These are phyloP conservation scores for Pleurotus sapidus DNA, from an alignment of 768 basidiomycete genomes.

Conservation along the genomic window DNA sequence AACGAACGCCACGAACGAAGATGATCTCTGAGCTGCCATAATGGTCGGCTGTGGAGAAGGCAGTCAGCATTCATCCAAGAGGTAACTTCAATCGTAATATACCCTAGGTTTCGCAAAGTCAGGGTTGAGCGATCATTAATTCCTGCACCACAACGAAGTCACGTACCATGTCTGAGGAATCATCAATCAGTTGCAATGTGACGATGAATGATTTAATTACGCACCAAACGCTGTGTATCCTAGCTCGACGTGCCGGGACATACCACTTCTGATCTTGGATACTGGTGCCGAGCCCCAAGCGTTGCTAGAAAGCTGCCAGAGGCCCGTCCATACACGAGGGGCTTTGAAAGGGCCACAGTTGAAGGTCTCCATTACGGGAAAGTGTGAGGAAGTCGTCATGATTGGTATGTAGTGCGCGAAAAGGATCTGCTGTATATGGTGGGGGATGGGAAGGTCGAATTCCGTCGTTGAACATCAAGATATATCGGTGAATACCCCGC, in stretches of 20 bases:
- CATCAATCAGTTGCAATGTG: conserved; percentile 6
- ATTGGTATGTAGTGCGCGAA: not conserved
- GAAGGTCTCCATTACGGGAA: conserved; percentile 38
- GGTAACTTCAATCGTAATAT: conserved; percentile 9
- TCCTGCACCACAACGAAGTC: not conserved
- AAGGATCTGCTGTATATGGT: not conserved
- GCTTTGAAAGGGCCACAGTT: conserved; percentile 52
- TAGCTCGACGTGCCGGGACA: conserved; percentile 58
- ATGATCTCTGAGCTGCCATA: conserved; percentile 83
- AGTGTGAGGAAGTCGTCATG: not conserved
- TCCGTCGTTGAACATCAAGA: not conserved
- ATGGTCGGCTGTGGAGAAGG: conserved; percentile 63
- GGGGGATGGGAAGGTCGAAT: not conserved
- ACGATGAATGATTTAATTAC: conserved; percentile 7
- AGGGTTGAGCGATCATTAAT: not conserved
- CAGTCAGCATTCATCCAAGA: not conserved
- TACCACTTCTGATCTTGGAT: conserved; percentile 60
- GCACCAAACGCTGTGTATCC: conserved; percentile 68
- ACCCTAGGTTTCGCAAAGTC: conserved; percentile 23
- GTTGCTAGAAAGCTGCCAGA: conserved; percentile 86
- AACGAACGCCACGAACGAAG: conserved; percentile 48
- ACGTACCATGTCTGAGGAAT: conserved; percentile 35
- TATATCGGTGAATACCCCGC: conserved; percentile 4
- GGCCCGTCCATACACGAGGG: conserved; percentile 72
- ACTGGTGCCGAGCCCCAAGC: conserved; percentile 81